Evolutionary conservation across 2,329 filamentous ascomycete genomes (phyloP).

Genomic region (Helicocarpus griseus): DNA sequence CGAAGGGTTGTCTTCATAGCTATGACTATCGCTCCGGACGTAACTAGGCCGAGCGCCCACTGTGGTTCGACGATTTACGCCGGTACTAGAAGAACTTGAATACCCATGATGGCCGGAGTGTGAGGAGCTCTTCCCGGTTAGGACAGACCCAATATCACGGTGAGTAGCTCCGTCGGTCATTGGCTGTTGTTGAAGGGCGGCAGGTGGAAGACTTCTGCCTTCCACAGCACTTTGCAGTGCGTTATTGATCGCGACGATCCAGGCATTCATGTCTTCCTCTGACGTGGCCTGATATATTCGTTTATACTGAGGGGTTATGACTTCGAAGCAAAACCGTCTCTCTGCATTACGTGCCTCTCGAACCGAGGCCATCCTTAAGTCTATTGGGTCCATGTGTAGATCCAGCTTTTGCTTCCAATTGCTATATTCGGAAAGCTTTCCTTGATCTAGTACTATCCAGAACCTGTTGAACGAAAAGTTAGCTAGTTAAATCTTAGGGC

Average conservation of each 20-base stretch:
- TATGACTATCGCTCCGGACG: slow-evolving; percentile 57
- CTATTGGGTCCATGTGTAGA: slow-evolving; percentile 95
- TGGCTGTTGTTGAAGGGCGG: slow-evolving; percentile 34
- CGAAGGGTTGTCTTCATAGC: slow-evolving; percentile 71
- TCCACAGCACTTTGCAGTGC: slow-evolving; percentile 94
- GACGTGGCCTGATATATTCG: slow-evolving; percentile 96
- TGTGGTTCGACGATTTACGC: slow-evolving; percentile 75
- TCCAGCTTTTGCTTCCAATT: slow-evolving; percentile 99
- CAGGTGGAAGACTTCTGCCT: slow-evolving; percentile 50
- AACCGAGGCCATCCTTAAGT: slow-evolving; percentile 92
- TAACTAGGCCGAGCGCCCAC: slow-evolving; percentile 78
- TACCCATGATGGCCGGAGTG: slow-evolving; percentile 46
- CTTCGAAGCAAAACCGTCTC: slow-evolving; percentile 92
- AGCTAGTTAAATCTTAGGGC: too few relatives aligned
- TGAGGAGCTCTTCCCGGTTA: slow-evolving; percentile 79
- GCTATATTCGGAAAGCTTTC: slow-evolving; percentile 93
- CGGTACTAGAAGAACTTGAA: slow-evolving; percentile 32
- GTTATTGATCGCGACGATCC: slow-evolving; percentile 95
- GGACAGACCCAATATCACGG: slow-evolving; percentile 81
- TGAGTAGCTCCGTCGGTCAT: slow-evolving; percentile 52
- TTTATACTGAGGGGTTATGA: slow-evolving; percentile 93
- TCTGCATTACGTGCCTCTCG: slow-evolving; percentile 92
- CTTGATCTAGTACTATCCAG: slow-evolving; percentile 96
- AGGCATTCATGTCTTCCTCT: slow-evolving; percentile 94
- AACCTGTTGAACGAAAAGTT: slow-evolving; percentile 49